Evolutionary conservation across 176 grass and related monocot genomes (phyloP).

Genomic region (Musa acuminata): DNA sequence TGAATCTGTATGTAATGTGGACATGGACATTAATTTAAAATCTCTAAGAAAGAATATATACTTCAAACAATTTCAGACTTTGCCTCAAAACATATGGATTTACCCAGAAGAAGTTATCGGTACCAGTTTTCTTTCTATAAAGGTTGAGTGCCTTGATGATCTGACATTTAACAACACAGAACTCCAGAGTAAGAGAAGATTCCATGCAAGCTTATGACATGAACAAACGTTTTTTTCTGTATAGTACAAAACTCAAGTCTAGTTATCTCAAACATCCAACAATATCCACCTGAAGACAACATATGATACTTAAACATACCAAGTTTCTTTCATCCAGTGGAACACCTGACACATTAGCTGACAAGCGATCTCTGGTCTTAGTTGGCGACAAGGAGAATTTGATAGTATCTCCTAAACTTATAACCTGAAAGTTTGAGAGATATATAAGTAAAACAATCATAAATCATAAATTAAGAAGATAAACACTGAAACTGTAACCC

Average conservation of each 20-base stretch:
- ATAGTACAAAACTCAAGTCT: not conserved
- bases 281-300: not conserved
- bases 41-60: not conserved
- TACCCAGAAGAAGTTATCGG: conserved; percentile 94
- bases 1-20: conserved; percentile 46
- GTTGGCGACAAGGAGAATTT: conserved; percentile 95
- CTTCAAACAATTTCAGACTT: conserved; percentile 1
- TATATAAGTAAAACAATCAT: not conserved
- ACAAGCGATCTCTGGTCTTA: conserved; percentile 77
- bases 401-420: conserved; percentile 95
- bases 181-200: conserved; percentile 8
- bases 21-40: not conserved
- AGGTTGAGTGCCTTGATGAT: conserved; percentile 95
- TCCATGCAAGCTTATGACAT: not conserved
- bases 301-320: conserved; percentile 30
- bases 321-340: conserved; percentile 90
- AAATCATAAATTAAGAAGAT: not conserved
- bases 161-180: conserved; percentile 31
- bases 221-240: not conserved
- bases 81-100: conserved; percentile 14
- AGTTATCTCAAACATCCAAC: not conserved
- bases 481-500: not conserved
- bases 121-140: conserved; percentile 88
- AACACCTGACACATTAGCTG: conserved; percentile 80
- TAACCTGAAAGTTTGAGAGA: conserved; percentile 46